A percentile compares a stretch with the other conserved stretches of the same genome.
Evolutionary conservation across 2,329 filamentous ascomycete genomes (phyloP).

Genomic region (Zymoseptoria crescenta): DNA sequence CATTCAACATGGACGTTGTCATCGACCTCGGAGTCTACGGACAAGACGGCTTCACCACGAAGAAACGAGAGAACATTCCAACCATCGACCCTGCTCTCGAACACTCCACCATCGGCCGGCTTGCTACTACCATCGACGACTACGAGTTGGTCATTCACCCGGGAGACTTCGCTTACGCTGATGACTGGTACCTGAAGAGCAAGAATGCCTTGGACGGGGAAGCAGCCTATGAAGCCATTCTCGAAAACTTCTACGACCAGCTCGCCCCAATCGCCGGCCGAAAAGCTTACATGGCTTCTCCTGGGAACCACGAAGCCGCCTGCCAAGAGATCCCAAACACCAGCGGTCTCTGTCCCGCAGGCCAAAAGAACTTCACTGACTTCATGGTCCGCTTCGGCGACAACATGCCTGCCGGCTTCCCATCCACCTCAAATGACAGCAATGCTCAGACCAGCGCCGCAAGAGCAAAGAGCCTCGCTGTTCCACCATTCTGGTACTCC

Average conservation of each 20-base stretch:
- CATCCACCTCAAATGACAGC: conserved; percentile 40
- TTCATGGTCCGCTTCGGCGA: conserved; percentile 49
- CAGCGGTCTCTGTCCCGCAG: conserved; percentile 38
- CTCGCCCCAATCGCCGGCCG: conserved; percentile 47
- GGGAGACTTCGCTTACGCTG: conserved; percentile 52
- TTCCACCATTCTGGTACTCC: conserved; percentile 53
- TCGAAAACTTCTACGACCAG: conserved; percentile 51
- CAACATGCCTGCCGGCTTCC: conserved; percentile 46
- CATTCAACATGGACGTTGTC: conserved; percentile 45
- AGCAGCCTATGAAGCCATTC: conserved; percentile 49
- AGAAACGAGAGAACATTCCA: conserved; percentile 45
- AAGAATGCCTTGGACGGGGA: conserved; percentile 43
- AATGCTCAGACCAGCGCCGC: conserved; percentile 39
- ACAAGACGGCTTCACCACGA: conserved; percentile 46
- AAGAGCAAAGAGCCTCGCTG: conserved; percentile 39
- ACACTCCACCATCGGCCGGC: conserved; percentile 51
- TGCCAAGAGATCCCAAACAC: conserved; percentile 40
- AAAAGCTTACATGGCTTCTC: conserved; percentile 50
- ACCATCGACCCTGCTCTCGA: conserved; percentile 45
- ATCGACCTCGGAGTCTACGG: conserved; percentile 51
- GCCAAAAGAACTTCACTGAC: conserved; percentile 55
- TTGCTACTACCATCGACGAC: conserved; percentile 45
- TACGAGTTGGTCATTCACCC: conserved; percentile 51
- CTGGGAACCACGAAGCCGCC: conserved; percentile 53
- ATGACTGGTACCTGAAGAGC: conserved; percentile 43